These are phyloP conservation scores for Neopestalotiopsis sp. DNA, from an alignment of 2,329 filamentous ascomycete genomes.

Conservation along the genomic window DNA sequence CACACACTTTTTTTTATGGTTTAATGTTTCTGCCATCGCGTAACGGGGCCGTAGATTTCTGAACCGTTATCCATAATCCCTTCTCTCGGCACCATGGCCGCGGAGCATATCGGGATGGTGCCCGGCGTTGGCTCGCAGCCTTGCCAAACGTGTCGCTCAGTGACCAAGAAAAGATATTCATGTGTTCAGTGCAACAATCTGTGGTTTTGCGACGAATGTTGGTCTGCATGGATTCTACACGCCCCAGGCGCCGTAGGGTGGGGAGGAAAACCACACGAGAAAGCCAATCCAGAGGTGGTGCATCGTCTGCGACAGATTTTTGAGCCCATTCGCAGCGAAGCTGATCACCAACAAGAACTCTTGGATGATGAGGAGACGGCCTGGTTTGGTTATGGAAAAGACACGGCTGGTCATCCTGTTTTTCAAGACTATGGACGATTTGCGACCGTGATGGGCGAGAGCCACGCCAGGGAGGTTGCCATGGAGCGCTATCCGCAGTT, in stretches of 20 bases:
- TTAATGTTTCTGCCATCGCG: neutral
- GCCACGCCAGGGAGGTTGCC: neutral
- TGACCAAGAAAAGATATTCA: slow-evolving; percentile 32
- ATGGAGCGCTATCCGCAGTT: slow-evolving; percentile 32
- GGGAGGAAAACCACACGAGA: slow-evolving; percentile 27
- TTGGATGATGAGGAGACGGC: slow-evolving; percentile 13
- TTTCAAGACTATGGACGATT: slow-evolving; percentile 48
- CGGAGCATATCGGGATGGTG: slow-evolving; percentile 6
- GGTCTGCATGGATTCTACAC: slow-evolving; percentile 35
- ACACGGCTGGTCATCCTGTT: slow-evolving; percentile 23
- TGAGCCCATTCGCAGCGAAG: slow-evolving; percentile 12
- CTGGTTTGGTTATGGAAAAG: slow-evolving; percentile 15
- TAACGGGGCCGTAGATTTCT: neutral
- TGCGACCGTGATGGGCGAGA: slow-evolving; percentile 37
- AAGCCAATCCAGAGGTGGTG: slow-evolving; percentile 19
- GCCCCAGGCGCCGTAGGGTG: slow-evolving; percentile 32
- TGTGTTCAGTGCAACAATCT: slow-evolving; percentile 40
- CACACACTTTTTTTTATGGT: neutral
- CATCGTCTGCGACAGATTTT: slow-evolving; percentile 15
- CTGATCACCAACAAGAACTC: slow-evolving; percentile 14
- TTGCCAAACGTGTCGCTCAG: slow-evolving; percentile 36
- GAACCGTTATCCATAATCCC: neutral
- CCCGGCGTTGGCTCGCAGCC: slow-evolving; percentile 25
- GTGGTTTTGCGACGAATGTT: slow-evolving; percentile 36
- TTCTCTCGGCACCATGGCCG: neutral